A percentile compares a stretch with the other conserved stretches of the same genome.
Conservation (phyloP, 2,329 filamentous ascomycete species). For the Cryphonectria nitschkei region DNA sequence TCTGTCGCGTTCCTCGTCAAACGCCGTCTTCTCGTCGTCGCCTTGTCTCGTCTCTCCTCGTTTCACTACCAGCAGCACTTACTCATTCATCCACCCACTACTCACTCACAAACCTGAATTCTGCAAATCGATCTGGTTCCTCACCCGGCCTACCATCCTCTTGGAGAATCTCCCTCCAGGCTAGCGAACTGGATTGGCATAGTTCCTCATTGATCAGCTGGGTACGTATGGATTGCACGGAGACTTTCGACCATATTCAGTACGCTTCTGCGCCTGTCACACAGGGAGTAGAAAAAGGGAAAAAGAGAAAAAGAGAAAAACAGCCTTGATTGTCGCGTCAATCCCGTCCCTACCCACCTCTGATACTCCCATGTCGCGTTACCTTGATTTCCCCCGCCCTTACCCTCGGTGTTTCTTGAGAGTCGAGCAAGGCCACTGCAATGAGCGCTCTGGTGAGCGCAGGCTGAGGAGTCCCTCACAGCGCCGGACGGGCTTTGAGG, state of each 20-base stretch:
- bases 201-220: not conserved
- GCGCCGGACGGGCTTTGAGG: not conserved
- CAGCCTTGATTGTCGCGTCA: not conserved
- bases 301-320: not conserved
- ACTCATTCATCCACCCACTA: not conserved
- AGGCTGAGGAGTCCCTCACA: not conserved
- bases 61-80: not conserved
- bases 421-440: not conserved
- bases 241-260: not conserved
- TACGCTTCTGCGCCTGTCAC: not conserved
- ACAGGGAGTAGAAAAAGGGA: not conserved
- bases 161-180: not conserved
- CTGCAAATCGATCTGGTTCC: not conserved
- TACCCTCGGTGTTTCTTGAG: not conserved
- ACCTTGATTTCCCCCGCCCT: not conserved
- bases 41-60: not conserved
- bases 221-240: slow-evolving; percentile 15
- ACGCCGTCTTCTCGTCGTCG: not conserved
- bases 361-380: slow-evolving; percentile 7
- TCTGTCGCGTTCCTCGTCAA: not conserved
- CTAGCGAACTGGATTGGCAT: not conserved
- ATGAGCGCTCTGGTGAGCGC: not conserved
- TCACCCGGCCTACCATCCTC: not conserved
- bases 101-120: not conserved
- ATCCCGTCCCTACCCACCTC: not conserved